A percentile compares a stretch with the other conserved stretches of the same genome.
These are phyloP conservation scores for Fusarium sp. DNA, from an alignment of 2,329 filamentous ascomycete genomes.

Conservation along the genomic window DNA sequence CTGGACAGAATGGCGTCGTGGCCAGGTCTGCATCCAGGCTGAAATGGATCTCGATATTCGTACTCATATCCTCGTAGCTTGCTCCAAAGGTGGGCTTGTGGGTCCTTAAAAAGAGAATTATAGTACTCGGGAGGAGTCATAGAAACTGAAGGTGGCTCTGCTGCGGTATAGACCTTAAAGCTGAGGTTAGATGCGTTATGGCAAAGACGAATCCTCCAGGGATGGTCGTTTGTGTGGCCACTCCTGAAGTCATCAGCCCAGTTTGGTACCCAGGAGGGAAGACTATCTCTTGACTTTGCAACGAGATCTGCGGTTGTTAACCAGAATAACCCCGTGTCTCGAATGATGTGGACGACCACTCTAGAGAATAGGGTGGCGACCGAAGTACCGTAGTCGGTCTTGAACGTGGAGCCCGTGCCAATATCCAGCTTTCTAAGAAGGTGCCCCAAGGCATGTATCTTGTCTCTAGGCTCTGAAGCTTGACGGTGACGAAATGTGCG, in stretches of 20 bases:
- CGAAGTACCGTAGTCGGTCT: constrained; percentile 23
- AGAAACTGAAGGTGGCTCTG: not conserved
- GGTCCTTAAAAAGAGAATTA: not conserved
- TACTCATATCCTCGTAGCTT: constrained; percentile 5
- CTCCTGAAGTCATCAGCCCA: constrained; percentile 36
- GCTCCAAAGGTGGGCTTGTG: not conserved
- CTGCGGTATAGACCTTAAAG: not conserved
- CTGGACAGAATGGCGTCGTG: not conserved
- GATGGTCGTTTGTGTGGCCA: constrained; percentile 9
- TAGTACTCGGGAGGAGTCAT: constrained; percentile 30
- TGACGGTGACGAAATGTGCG: constrained; percentile 36
- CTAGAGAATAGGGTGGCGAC: constrained; percentile 27
- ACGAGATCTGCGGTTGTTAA: constrained; percentile 36
- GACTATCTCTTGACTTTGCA: constrained; percentile 34
- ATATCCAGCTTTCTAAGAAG: constrained; percentile 33
- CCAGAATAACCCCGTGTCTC: constrained; percentile 43
- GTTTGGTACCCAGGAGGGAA: constrained; percentile 46
- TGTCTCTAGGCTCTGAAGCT: constrained; percentile 41
- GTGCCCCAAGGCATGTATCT: constrained; percentile 32
- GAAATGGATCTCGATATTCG: not conserved
- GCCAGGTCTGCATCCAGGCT: not conserved
- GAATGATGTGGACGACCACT: constrained; percentile 29
- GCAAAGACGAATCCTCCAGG: constrained; percentile 42
- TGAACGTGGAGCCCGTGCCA: not conserved
- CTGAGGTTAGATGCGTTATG: constrained; percentile 31